phyloP scores from a whole-genome alignment of 495 filamentous ascomycete genomes.

The Lasiosphaeria hispida region DNA sequence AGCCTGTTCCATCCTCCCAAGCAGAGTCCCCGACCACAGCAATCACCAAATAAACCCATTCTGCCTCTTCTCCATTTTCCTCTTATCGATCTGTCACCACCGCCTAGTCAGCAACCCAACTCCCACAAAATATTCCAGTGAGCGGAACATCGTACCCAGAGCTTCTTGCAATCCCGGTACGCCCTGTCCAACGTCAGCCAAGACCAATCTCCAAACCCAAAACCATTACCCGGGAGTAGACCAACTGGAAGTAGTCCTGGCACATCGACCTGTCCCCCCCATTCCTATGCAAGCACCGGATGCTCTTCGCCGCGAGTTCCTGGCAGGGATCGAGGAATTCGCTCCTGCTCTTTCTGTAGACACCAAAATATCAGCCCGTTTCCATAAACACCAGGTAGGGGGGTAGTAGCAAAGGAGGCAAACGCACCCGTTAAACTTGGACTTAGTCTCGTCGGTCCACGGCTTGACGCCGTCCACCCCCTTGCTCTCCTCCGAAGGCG shows the following conservation, averaged over 20 bases:
- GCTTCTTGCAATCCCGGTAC: slow-evolving; percentile 90
- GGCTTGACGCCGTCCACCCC: slow-evolving; percentile 16
- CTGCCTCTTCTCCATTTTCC: slow-evolving; percentile 46
- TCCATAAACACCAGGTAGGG: neutral
- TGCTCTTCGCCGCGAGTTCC: slow-evolving; percentile 81
- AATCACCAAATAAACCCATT: neutral
- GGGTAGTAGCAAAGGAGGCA: neutral
- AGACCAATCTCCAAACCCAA: neutral
- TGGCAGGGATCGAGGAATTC: slow-evolving; percentile 94
- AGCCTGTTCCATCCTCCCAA: neutral
- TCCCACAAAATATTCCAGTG: neutral
- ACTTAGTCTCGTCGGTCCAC: slow-evolving; percentile 43
- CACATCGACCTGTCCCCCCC: slow-evolving; percentile 82
- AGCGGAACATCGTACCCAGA: slow-evolving; percentile 65
- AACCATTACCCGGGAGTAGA: slow-evolving; percentile 12
- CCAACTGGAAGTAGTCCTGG: slow-evolving; percentile 89
- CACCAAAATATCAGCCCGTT: slow-evolving; percentile 1
- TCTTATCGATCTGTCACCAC: slow-evolving; percentile 45
- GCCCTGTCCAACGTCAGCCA: slow-evolving; percentile 53
- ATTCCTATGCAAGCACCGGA: slow-evolving; percentile 85
- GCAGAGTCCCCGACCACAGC: neutral
- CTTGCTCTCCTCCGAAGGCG: neutral
- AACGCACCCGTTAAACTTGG: slow-evolving; percentile 45
- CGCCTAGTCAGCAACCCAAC: slow-evolving; percentile 17
- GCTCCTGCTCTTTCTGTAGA: slow-evolving; percentile 72